phyloP scores from a whole-genome alignment of 2,329 filamentous ascomycete species.

The Sporothrix phasma region DNA sequence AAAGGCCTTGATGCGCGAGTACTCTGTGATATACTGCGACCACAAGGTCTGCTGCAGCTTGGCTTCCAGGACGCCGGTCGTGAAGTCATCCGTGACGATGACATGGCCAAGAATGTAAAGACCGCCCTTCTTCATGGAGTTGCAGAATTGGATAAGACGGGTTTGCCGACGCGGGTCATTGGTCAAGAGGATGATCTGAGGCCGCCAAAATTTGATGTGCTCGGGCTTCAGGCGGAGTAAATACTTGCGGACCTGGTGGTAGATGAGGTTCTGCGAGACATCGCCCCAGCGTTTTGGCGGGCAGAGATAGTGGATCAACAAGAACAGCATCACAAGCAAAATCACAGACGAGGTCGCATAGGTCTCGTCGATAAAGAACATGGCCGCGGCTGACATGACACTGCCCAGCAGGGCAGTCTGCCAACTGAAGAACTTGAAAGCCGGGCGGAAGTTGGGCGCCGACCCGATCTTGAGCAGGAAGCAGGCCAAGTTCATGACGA shows the following conservation, averaged over 20 bases:
- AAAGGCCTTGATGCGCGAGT: constrained; percentile 78
- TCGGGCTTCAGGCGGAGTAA: constrained; percentile 72
- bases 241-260: constrained; percentile 79
- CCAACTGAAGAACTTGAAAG: constrained; percentile 84
- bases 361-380: constrained; percentile 83
- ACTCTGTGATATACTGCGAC: constrained; percentile 76
- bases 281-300: constrained; percentile 86
- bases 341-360: constrained; percentile 69
- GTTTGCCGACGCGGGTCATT: constrained; percentile 76
- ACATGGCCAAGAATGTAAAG: constrained; percentile 81
- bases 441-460: constrained; percentile 79
- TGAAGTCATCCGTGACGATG: constrained; percentile 77
- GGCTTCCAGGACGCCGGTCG: constrained; percentile 67
- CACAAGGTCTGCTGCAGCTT: constrained; percentile 71
- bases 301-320: constrained; percentile 75
- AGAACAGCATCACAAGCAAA: constrained; percentile 64
- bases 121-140: constrained; percentile 79
- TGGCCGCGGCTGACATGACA: constrained; percentile 65
- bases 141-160: constrained; percentile 81
- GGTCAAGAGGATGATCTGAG: constrained; percentile 74
- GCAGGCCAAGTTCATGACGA: constrained; percentile 79
- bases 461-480: constrained; percentile 80
- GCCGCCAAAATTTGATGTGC: constrained; percentile 89
- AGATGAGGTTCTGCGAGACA: constrained; percentile 81
- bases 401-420: constrained; percentile 68